These are phyloP conservation scores for Candida dajiaensis DNA, from an alignment of 805 yeast species.

Conservation along the genomic window DNA sequence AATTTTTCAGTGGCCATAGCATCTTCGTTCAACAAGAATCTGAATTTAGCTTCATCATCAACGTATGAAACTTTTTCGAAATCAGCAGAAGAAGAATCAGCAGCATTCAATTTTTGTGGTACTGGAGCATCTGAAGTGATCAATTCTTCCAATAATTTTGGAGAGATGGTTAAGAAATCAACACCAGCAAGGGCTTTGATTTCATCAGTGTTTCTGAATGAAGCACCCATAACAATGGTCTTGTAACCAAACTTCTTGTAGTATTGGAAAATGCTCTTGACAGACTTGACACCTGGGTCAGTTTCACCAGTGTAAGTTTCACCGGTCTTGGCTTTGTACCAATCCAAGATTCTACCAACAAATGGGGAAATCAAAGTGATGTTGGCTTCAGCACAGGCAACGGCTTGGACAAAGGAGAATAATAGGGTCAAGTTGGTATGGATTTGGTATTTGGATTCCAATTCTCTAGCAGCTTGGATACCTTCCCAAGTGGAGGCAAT, in stretches of 20 bases:
- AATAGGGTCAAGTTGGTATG: constrained; percentile 94
- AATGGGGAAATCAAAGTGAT: constrained; percentile 97
- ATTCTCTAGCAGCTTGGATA: constrained; percentile 95
- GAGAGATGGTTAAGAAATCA: constrained; percentile 94
- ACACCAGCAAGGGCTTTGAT: constrained; percentile 95
- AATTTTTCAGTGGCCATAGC: constrained; percentile 98
- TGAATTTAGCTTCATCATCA: constrained; percentile 84
- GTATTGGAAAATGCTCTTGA: constrained; percentile 86
- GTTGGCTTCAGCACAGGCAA: constrained; percentile 97
- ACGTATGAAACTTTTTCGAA: constrained; percentile 71
- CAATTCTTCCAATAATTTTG: constrained; percentile 84
- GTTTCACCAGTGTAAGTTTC: constrained; percentile 70
- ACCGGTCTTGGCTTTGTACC: constrained; percentile 95
- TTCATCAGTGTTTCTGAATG: constrained; percentile 96
- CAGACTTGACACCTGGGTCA: constrained; percentile 97
- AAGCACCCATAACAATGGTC: constrained; percentile 99
- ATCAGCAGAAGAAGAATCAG: constrained; percentile 49
- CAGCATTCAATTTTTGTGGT: constrained; percentile 75
- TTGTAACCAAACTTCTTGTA: constrained; percentile 95
- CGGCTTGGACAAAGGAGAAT: constrained; percentile 96
- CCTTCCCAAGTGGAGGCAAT: constrained; percentile 99
- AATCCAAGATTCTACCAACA: constrained; percentile 98
- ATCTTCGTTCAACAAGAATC: constrained; percentile 89
- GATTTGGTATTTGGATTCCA: constrained; percentile 84
- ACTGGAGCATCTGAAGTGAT: constrained; percentile 70